Percentiles rank a stretch among this genome's conserved stretches.
Conservation (phyloP, 2,329 filamentous ascomycete genomes). For the Metarhizium humberi region DNA sequence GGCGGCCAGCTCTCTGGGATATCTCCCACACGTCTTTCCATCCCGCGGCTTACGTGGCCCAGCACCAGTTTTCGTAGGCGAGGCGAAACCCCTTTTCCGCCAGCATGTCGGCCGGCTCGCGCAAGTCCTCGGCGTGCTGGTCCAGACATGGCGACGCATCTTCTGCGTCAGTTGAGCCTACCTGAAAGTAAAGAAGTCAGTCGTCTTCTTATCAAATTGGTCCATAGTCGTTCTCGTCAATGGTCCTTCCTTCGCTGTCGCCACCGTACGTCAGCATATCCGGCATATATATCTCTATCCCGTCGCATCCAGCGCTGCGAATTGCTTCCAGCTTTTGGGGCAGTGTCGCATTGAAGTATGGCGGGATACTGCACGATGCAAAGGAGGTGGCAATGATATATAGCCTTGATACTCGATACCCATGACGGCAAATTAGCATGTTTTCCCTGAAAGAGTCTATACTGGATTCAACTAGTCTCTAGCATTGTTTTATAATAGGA, state of each 20-base stretch:
- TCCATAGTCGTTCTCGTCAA: conserved; percentile 48
- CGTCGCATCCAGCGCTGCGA: too few relatives aligned
- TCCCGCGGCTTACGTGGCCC: conserved; percentile 58
- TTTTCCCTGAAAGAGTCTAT: neutral
- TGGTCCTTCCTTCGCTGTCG: conserved; percentile 37
- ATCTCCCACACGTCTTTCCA: conserved; percentile 67
- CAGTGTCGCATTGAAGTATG: conserved; percentile 36
- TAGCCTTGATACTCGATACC: conserved; percentile 1
- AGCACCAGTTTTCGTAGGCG: conserved; percentile 78
- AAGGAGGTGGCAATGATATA: conserved; percentile 37
- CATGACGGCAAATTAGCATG: neutral
- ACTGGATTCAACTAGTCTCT: too few relatives aligned
- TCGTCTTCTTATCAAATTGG: too few relatives aligned
- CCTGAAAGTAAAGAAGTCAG: conserved; percentile 22
- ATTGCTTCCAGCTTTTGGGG: conserved; percentile 39
- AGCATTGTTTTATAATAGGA: too few relatives aligned
- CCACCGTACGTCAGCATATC: conserved; percentile 57
- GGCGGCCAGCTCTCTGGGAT: conserved; percentile 49
- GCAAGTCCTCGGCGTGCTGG: conserved; percentile 50
- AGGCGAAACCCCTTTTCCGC: conserved; percentile 47
- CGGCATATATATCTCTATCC: conserved; percentile 64
- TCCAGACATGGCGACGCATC: conserved; percentile 40
- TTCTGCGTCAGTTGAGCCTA: conserved; percentile 53
- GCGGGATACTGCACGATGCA: conserved; percentile 46
- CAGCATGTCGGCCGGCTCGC: conserved; percentile 53